Evolutionary conservation across 345 rosid genomes (phyloP), one percentile per base, ranked within the genome.

Genomic region (Salix caprea): DNA sequence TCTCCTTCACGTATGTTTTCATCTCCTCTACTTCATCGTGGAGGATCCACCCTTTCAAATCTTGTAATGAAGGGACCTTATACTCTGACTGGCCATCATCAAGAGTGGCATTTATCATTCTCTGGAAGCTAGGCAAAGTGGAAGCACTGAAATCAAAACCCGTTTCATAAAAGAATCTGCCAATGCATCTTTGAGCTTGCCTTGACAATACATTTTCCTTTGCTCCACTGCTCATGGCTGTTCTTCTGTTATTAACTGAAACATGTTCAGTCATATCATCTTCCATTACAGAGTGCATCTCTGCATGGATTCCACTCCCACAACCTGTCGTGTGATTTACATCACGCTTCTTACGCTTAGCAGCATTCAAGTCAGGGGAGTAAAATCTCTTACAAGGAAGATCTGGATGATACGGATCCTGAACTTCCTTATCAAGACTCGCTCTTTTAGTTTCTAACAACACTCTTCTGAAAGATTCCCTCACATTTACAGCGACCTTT

Each of bases 101-200:
- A 46, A 34, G 66, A 7, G 21, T 42, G 69, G 52, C 32, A 70
- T 39, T 82, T 72, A 82, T 78, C 91, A 87, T 81, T 50, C 69
- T 83, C 67, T 26, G 72, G 56, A 87, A 87, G 73, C 90, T 79
- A 42, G 74, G 75, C 14, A 87, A 84, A 64, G 82, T 82, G 30
- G 76, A 85, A 77, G 76, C 82, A 52, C 77, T 78, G 68, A 89
- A 75, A 36, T 88, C 90, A 30, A 86, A 74, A 67, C 83, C 78
- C 3, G 76, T 82, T 78, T 87, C 91, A 71, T 65, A 86, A 74
- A 89, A 82, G 79, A 87, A 88, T 76, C 62, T 74, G 37, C 74
- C 81, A 18, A 79, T 46, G 69, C 30, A 58, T 69, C 19, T 67
- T 18, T 67, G 54, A 2, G 36, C 24, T 44, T 74, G 77, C 76